A percentile compares a stretch with the other conserved stretches of the same genome.
Conservation (phyloP, 768 basidiomycete species). For the Collybia mongolica region DNA sequence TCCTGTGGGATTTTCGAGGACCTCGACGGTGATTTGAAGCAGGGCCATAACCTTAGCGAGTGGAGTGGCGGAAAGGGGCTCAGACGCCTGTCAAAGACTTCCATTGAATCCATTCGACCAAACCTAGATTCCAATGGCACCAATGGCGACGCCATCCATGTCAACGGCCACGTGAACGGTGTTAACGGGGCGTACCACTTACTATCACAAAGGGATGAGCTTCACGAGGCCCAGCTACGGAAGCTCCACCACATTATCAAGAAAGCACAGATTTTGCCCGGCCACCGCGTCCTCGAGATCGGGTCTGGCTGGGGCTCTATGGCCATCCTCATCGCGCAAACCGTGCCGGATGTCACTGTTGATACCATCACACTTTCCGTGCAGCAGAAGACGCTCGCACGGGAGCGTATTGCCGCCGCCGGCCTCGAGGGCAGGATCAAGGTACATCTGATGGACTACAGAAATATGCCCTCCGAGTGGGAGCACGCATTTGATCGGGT, state of each 20-base stretch:
- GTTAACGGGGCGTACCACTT: not conserved
- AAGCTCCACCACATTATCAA: slow-evolving; percentile 64
- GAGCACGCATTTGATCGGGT: slow-evolving; percentile 64
- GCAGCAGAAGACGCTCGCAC: slow-evolving; percentile 61
- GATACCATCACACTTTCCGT: slow-evolving; percentile 74
- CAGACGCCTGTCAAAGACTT: slow-evolving; percentile 18
- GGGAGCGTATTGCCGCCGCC: slow-evolving; percentile 48
- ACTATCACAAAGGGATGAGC: slow-evolving; percentile 19
- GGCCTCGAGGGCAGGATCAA: slow-evolving; percentile 52
- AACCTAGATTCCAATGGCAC: slow-evolving; percentile 13
- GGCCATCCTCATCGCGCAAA: slow-evolving; percentile 58
- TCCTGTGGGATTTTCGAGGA: slow-evolving; percentile 70
- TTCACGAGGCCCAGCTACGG: slow-evolving; percentile 54
- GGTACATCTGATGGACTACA: slow-evolving; percentile 78
- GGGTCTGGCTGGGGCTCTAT: slow-evolving; percentile 81
- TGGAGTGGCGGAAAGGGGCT: slow-evolving; percentile 39
- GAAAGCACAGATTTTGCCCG: slow-evolving; percentile 59
- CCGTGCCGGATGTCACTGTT: slow-evolving; percentile 53
- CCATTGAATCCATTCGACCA: slow-evolving; percentile 4
- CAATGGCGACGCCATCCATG: not conserved
- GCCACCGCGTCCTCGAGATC: slow-evolving; percentile 65
- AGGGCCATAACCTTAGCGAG: slow-evolving; percentile 19
- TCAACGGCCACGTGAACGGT: no score
- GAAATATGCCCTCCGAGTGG: slow-evolving; percentile 64
- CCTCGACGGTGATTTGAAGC: slow-evolving; percentile 55